These are phyloP conservation scores for Imleria badia DNA, from an alignment of 768 basidiomycete species.

Conservation along the genomic window DNA sequence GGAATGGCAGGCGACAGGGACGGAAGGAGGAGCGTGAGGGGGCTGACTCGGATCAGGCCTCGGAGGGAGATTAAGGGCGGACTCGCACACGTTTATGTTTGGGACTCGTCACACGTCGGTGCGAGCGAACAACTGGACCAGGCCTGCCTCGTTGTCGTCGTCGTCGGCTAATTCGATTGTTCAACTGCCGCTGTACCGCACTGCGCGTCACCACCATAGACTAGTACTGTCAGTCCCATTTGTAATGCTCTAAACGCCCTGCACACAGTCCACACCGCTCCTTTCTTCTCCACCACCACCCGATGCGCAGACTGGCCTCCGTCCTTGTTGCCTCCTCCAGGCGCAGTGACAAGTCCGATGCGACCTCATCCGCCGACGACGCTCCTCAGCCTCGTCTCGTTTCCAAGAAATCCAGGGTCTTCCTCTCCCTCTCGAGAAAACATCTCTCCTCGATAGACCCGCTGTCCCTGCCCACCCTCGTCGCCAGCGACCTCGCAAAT, in stretches of 20 bases:
- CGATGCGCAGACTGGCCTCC: constrained; percentile 66
- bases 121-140: background rate
- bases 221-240: constrained; percentile 28
- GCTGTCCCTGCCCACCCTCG: constrained; percentile 20
- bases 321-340: constrained; percentile 50
- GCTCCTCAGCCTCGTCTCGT: constrained; percentile 6
- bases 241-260: constrained; percentile 35
- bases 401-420: constrained; percentile 25
- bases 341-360: constrained; percentile 30
- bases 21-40: constrained; percentile 1
- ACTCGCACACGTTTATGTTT: too few species aligned
- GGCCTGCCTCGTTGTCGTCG: constrained; percentile 2
- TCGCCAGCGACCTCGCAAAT: constrained; percentile 37
- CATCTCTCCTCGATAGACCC: constrained; percentile 14
- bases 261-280: constrained; percentile 15
- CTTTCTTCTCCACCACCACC: constrained; percentile 25
- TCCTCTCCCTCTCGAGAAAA: constrained; percentile 32
- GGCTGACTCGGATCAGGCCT: background rate
- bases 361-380: constrained; percentile 14
- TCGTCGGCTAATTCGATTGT: constrained; percentile 21
- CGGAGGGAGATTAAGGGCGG: constrained; percentile 17
- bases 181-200: constrained; percentile 16
- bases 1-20: constrained; percentile 32
- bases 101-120: constrained; percentile 13
- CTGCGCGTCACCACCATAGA: background rate